These are phyloP conservation scores for Bimuria novae-zelandiae DNA, from an alignment of 2,329 filamentous ascomycete genomes.

Conservation along the genomic window DNA sequence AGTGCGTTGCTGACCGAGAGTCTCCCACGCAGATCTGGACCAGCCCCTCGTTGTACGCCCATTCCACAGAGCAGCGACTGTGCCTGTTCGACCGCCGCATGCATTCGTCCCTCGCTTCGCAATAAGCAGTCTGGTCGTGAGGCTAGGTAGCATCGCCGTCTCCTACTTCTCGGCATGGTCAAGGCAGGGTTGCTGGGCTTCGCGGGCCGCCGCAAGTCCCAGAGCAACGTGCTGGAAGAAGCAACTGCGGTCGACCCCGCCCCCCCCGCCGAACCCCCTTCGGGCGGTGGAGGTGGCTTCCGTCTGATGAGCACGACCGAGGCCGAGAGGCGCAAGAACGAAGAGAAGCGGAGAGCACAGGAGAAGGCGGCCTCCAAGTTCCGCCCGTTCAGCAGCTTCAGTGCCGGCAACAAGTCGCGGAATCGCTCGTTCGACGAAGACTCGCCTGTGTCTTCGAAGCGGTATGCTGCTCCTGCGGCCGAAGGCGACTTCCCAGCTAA, in stretches of 20 bases:
- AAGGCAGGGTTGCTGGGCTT: conserved; percentile 41
- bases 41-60: conserved; percentile 3
- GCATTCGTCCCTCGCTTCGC: background rate
- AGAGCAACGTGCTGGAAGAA: conserved; percentile 42
- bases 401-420: conserved; percentile 35
- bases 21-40: background rate
- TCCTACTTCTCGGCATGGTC: conserved; percentile 26
- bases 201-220: conserved; percentile 43
- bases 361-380: conserved; percentile 39
- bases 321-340: conserved; percentile 34
- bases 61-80: background rate
- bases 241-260: conserved; percentile 21
- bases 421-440: conserved; percentile 44
- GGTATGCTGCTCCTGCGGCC: conserved; percentile 31
- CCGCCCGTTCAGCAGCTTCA: conserved; percentile 41
- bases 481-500: conserved; percentile 31
- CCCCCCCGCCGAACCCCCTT: conserved; percentile 23
- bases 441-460: conserved; percentile 42
- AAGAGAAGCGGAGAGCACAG: conserved; percentile 27
- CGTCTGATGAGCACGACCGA: conserved; percentile 42
- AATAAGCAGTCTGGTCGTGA: conserved; percentile 10
- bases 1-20: background rate
- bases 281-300: conserved; percentile 37
- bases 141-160: conserved; percentile 11
- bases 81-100: conserved; percentile 2